Evolutionary conservation across 108 stramenopile genomes (phyloP), one percentile per base, ranked within the genome.

Genomic region (Schizochytrium sp.): DNA sequence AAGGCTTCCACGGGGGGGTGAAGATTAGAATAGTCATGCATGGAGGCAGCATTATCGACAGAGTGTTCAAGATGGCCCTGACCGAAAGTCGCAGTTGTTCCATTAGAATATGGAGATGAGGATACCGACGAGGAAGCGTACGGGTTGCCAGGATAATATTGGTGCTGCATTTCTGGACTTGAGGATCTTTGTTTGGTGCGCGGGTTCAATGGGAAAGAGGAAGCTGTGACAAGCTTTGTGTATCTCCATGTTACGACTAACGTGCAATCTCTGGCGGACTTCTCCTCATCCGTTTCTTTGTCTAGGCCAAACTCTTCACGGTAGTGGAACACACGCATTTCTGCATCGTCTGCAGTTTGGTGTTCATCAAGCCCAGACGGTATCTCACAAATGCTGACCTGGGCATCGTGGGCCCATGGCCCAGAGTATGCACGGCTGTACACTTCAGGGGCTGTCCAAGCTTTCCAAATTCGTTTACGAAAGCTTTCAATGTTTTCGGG

Each of bases 251-350:
- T 58, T 58, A 58, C 57, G 0, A 28, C 28, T 28, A 28, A 28
- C 28, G 28, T 28, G 28, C 28, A 28, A 28, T 28, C 28, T 28
- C 28, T 28, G 28, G 28, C 28, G 28, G 28, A 28, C 28, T 28
- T 28, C 28, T 28, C 28, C 28, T 28, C 28, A 28, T 28, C 28
- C 28, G 28, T 28, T 28, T 28, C 28, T 28, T 28, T 28, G 28
- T 28, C 28, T 28, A 28, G 28, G 28, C 28, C 45, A 55, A 55
- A 49, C 15, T 83, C 45, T 55, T 83, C 76, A 13, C 13, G 49
- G 28, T 83, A 83, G 47, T 83, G 76, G 53, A 83, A 83, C 15
- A 83, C 53, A 28, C 76, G 47, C 15, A 83, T 5, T 1, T 83
- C 53, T 10, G 47, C n/a, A 3, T 83, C 76, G 5, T 28, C 47